Base-by-base conservation (phyloP, 176 grass and related monocot species). In the Tuctoria greenei region DNA sequence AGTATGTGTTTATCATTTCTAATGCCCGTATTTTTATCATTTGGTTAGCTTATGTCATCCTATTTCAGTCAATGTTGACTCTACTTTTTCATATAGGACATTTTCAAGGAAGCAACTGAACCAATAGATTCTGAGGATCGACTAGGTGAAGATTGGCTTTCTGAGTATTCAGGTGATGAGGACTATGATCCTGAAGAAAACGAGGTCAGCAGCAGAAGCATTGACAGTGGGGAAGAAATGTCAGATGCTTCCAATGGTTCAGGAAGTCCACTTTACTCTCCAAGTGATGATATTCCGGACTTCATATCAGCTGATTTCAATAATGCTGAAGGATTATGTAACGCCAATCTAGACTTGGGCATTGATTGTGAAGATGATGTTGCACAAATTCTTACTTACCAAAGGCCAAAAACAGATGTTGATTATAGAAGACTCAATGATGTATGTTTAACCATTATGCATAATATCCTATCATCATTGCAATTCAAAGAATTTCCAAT, bases 131-230 rank as follows among this genome's bases (percentile, higher is more conserved):
- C 46, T 71, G 73, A 88, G 49, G 78, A 86, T 83, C 49, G 74
- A 67, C 54, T 67, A 67, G 80, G 61, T 64, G 79, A 92, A 84
- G 91, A 90, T 75, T 99, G 91, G 95, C 87, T 90, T 76, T 95
- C 91, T 90, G 95, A 99, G 79, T 93, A 99, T 88, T 99, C 95
- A 80, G 95, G 81, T 55, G 95, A 95, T 81, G 87, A 95, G 71
- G 95, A 99, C 80, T 99, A 99, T 25, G 79, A 90, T 78, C 95
- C 95, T 51, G 87, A 92, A 80, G 76, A 77, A 85, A 85, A 89
- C 62, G 88, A 91, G 25, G 28, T 15, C 76, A 82, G 76, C 77
- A 79, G 83, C 76, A 67, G 55, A 74, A 79, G 83, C 76, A 67
- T 61, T 77, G 77, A 67, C 31, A 80, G 67, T 62, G 82, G 50